Conservation (phyloP, 345 rosid genomes). For the Citrus inodora region DNA sequence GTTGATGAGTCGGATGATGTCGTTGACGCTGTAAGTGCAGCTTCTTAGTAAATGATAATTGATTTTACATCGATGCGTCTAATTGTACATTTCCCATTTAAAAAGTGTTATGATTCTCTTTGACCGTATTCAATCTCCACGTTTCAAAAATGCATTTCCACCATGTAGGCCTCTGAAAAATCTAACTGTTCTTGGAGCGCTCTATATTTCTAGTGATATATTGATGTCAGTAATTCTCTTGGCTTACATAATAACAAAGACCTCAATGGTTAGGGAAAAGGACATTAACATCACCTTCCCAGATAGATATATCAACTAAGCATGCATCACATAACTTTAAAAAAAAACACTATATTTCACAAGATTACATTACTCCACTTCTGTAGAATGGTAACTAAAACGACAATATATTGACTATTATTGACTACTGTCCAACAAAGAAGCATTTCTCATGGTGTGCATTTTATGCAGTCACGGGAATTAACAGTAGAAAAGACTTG, state of each 20-base stretch:
- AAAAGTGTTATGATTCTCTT: not conserved
- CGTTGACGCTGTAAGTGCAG: conserved; percentile 29
- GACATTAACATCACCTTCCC: not conserved
- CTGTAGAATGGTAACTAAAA: too few relatives aligned
- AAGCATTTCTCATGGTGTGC: not conserved
- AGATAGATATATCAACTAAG: not conserved
- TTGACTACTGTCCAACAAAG: not conserved
- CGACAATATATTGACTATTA: not conserved
- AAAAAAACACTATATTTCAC: not conserved
- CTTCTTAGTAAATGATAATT: conserved; percentile 3
- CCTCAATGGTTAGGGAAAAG: too few relatives aligned
- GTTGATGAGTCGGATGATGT: conserved; percentile 62
- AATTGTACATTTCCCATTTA: not conserved
- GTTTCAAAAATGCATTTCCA: too few relatives aligned
- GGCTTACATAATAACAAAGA: too few relatives aligned
- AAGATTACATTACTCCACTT: not conserved
- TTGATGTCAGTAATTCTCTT: too few relatives aligned
- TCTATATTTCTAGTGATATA: too few relatives aligned
- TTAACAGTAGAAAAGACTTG: conserved; percentile 8
- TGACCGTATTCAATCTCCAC: too few relatives aligned
- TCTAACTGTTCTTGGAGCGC: too few relatives aligned
- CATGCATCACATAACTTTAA: too few relatives aligned
- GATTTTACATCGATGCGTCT: not conserved
- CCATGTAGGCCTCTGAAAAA: too few relatives aligned
- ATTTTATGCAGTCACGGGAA: not conserved